Percentiles rank a stretch among this genome's conserved stretches.
These are phyloP conservation scores for Alternaria alternata DNA, from an alignment of 2,329 filamentous ascomycete species.

Conservation along the genomic window DNA sequence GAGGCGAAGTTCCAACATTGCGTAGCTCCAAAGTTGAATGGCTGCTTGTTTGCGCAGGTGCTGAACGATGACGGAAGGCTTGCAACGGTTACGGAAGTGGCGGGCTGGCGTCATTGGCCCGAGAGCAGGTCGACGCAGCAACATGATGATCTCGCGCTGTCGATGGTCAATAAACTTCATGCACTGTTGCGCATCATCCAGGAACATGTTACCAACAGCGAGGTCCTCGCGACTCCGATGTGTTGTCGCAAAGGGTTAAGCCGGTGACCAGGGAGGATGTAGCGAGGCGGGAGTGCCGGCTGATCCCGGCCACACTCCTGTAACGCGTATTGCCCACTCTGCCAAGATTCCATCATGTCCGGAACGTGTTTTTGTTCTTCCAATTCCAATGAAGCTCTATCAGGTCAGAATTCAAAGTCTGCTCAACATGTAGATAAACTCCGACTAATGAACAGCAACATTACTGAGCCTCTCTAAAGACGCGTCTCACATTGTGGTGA, in stretches of 20 bases:
- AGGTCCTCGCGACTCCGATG: not conserved
- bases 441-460: not conserved
- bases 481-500: not conserved
- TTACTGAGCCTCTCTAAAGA: not conserved
- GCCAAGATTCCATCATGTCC: not conserved
- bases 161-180: not conserved
- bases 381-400: not conserved
- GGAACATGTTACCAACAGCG: not conserved
- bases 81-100: slow-evolving; percentile 18
- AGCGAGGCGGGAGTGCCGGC: not conserved
- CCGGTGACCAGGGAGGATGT: not conserved
- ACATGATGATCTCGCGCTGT: not conserved
- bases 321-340: not conserved
- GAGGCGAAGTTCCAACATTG: slow-evolving; percentile 4
- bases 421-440: not conserved
- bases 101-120: slow-evolving; percentile 13
- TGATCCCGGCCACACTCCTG: not conserved
- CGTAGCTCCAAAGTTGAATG: slow-evolving; percentile 5
- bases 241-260: not conserved
- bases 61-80: slow-evolving; percentile 16
- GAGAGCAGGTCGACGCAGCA: not conserved
- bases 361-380: not conserved
- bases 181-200: not conserved
- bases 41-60: slow-evolving; percentile 10
- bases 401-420: not conserved